A percentile compares a stretch with the other conserved stretches of the same genome.
Evolutionary conservation across 768 basidiomycete species (phyloP).

Genomic region (Melanogaster broomeanus): DNA sequence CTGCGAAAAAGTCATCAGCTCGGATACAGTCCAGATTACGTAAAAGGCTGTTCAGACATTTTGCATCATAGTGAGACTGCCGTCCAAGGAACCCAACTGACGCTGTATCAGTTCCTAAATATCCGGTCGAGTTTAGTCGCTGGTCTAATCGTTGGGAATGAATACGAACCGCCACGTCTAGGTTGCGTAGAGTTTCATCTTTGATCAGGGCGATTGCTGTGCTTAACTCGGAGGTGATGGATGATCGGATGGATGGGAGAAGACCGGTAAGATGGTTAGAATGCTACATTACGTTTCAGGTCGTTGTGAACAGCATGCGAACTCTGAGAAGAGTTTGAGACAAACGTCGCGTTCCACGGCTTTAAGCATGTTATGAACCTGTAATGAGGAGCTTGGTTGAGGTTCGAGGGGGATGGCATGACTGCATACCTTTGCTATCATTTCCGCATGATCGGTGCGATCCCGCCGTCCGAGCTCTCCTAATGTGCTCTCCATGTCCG

Average conservation of each 20-base stretch:
- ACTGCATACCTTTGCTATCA: slow-evolving; percentile 22
- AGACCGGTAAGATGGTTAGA: slow-evolving; percentile 28
- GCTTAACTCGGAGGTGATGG: slow-evolving; percentile 24
- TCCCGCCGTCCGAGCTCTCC: slow-evolving; percentile 21
- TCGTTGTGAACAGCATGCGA: background rate
- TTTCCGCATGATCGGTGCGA: slow-evolving; percentile 18
- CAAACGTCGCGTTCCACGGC: slow-evolving; percentile 23
- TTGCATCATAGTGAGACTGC: slow-evolving; percentile 29
- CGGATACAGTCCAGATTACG: slow-evolving; percentile 11
- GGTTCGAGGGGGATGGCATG: background rate
- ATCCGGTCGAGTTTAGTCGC: slow-evolving; percentile 6
- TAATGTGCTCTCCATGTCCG: slow-evolving; percentile 20
- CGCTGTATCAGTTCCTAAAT: slow-evolving; percentile 32
- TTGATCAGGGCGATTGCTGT: slow-evolving; percentile 27
- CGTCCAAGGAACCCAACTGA: slow-evolving; percentile 26
- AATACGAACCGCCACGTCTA: slow-evolving; percentile 23
- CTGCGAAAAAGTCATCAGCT: slow-evolving; percentile 19
- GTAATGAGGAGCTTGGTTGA: slow-evolving; percentile 14
- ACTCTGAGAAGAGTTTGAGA: background rate
- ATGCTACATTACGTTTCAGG: slow-evolving; percentile 18
- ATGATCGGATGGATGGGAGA: slow-evolving; percentile 21
- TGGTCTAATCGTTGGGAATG: slow-evolving; percentile 1
- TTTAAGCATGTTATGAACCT: slow-evolving; percentile 29
- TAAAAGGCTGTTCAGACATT: slow-evolving; percentile 22
- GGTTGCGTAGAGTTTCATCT: slow-evolving; percentile 29